Conservation (phyloP, 83 land plant species). For the Thuja plicata region DNA sequence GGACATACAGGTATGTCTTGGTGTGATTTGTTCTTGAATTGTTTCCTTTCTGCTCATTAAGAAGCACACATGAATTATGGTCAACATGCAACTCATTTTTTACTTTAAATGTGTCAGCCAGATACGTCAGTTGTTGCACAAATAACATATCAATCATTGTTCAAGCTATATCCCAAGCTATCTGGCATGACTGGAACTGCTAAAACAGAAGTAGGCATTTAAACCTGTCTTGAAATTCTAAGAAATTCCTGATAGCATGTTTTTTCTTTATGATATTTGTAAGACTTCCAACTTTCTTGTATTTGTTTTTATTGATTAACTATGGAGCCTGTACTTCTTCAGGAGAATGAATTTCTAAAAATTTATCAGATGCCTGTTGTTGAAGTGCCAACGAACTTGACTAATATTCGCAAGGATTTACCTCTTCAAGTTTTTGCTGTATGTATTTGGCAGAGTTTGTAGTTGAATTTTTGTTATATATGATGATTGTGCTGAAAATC, state of each 20-base stretch:
- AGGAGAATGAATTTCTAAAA: conserved; percentile 95
- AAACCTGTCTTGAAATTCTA: neutral
- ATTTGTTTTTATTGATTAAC: neutral
- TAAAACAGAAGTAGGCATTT: conserved; percentile 81
- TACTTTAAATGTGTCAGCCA: conserved; percentile 48
- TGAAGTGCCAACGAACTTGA: conserved; percentile 94
- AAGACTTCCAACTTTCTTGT: neutral
- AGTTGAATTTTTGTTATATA: neutral
- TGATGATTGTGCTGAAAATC: neutral
- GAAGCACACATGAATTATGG: conserved; percentile 1
- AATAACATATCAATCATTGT: conserved; percentile 94
- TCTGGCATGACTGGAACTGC: conserved; percentile 99
- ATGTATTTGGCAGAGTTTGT: conserved; percentile 16
- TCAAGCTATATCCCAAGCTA: conserved; percentile 94
- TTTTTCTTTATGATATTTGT: neutral
- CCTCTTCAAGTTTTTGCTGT: conserved; percentile 96
- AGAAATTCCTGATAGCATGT: neutral
- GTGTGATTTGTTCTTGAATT: neutral
- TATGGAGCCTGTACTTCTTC: conserved; percentile 7
- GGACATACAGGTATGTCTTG: conserved; percentile 63
- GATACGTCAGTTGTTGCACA: conserved; percentile 94
- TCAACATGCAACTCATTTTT: neutral
- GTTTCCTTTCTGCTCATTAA: neutral
- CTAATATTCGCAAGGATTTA: conserved; percentile 90
- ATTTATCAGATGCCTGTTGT: conserved; percentile 97